phyloP scores from a whole-genome alignment of 2,329 filamentous ascomycete species.

The Dryadomyces sulphureus region DNA sequence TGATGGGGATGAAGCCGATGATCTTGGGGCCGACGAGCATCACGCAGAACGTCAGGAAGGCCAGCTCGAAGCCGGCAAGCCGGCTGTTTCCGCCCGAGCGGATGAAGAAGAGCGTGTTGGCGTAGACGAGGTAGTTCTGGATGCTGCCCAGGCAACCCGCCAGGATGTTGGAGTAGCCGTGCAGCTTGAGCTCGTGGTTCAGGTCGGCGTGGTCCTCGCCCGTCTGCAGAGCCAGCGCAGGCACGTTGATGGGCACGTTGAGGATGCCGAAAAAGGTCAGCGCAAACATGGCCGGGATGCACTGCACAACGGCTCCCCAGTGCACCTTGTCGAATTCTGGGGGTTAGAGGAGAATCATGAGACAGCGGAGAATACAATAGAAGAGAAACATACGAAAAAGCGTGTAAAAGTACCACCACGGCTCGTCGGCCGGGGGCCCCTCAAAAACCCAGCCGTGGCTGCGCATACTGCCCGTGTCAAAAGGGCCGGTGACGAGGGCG shows the following conservation, averaged over 20 bases:
- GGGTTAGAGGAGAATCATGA: conserved; percentile 13
- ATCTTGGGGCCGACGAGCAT: conserved; percentile 75
- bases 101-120: conserved; percentile 95
- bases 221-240: conserved; percentile 76
- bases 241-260: conserved; percentile 96
- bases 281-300: conserved; percentile 87
- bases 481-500: conserved; percentile 51
- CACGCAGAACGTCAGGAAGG: conserved; percentile 62
- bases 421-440: conserved; percentile 67
- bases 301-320: conserved; percentile 70
- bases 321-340: conserved; percentile 67
- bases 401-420: conserved; percentile 97
- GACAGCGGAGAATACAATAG: background rate
- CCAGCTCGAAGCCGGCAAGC: conserved; percentile 73
- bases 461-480: conserved; percentile 54
- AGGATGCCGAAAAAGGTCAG: conserved; percentile 94
- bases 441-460: conserved; percentile 80
- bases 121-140: conserved; percentile 93
- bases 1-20: conserved; percentile 89
- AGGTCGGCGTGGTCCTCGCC: conserved; percentile 88
- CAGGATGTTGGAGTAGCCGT: conserved; percentile 83
- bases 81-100: conserved; percentile 79
- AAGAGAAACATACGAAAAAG: conserved; percentile 69
- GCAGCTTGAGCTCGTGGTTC: conserved; percentile 79
- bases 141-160: conserved; percentile 83